Base-by-base conservation (phyloP, 2,329 filamentous ascomycete genomes). In the Ascochyta lentis region DNA sequence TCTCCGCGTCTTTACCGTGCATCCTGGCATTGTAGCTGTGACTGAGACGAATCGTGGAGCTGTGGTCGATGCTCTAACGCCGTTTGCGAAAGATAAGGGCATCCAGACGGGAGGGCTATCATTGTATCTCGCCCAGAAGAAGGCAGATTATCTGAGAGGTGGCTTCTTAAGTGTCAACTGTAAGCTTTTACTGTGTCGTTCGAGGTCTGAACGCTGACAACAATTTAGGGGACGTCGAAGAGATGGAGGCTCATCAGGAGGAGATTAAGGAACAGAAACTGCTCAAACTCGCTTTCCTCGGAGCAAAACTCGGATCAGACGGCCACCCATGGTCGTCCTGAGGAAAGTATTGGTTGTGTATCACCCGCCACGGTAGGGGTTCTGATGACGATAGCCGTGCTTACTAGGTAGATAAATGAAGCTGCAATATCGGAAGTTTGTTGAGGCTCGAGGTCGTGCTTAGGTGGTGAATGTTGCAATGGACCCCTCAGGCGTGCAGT, bases 261-360 rank as follows among this genome's bases (percentile, higher is more conserved):
- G 64, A 73, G 57, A 71, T 74, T 55, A 54, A 67, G 10, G 56
- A 67, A 24, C 61, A 65, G 39, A 67, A 70, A 47, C 51, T 72
- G 34, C 56, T 74, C 40, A 68, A 67, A 47, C 52, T 63, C 38
- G 60, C 45, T 38, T 66, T 65, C 44, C 27, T 64, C 13, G 49
- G 56, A 16, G 65, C 64, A 15, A 60, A 56, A 26, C 52, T 68
- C 8, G 62, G 64, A n/a, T 40, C 54, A 13, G 56, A 61, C 7
- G 64, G 62, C 13, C 61, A 67, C 31, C 57, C 60, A 23, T 69
- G 61, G 59, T 46, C 37, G 27, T 35, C 12, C 16, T 48, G 27
- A 47, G 44, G 15, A 10, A n/a, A 8, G n/a, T 5, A n/a, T 29
- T 19, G 24, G 40, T 16, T 31, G 40, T 26, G 26, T 8, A 29